These are phyloP conservation scores for Alternaria solani DNA, from an alignment of 2,329 filamentous ascomycete genomes.

Conservation along the genomic window DNA sequence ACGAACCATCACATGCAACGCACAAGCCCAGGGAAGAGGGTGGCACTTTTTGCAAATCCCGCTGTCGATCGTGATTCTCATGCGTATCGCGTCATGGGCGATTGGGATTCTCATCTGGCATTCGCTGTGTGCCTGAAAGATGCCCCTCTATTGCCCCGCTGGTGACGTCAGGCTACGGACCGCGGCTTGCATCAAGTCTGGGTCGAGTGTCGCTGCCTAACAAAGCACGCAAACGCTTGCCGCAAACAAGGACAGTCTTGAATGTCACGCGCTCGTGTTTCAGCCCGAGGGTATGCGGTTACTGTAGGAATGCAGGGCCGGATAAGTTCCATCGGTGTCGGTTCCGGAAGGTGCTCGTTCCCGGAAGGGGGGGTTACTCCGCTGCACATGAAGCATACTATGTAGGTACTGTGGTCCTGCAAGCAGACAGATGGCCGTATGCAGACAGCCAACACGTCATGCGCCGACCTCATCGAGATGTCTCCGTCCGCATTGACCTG, in stretches of 20 bases:
- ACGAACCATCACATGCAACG: constrained; percentile 12
- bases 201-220: constrained; percentile 1
- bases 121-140: constrained; percentile 17
- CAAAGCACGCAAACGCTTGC: constrained; percentile 18
- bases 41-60: constrained; percentile 17
- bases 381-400: constrained; percentile 3
- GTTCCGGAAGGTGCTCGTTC: constrained; percentile 6
- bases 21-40: constrained; percentile 11
- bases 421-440: background rate
- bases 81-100: constrained; percentile 21
- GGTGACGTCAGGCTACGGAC: constrained; percentile 8
- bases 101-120: constrained; percentile 5
- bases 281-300: constrained; percentile 9
- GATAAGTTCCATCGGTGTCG: background rate
- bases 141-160: constrained; percentile 17
- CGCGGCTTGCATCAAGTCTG: constrained; percentile 1
- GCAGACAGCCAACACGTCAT: constrained; percentile 5
- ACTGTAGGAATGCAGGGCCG: constrained; percentile 4
- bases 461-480: background rate
- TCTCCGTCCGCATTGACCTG: constrained; percentile 5
- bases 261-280: constrained; percentile 18
- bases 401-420: too few species aligned
- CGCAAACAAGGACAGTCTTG: constrained; percentile 8
- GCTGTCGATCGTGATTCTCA: constrained; percentile 26
- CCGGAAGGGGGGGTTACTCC: constrained; percentile 1